Conservation (phyloP, 306 rosid genomes). For the Gillenia trifoliata region DNA sequence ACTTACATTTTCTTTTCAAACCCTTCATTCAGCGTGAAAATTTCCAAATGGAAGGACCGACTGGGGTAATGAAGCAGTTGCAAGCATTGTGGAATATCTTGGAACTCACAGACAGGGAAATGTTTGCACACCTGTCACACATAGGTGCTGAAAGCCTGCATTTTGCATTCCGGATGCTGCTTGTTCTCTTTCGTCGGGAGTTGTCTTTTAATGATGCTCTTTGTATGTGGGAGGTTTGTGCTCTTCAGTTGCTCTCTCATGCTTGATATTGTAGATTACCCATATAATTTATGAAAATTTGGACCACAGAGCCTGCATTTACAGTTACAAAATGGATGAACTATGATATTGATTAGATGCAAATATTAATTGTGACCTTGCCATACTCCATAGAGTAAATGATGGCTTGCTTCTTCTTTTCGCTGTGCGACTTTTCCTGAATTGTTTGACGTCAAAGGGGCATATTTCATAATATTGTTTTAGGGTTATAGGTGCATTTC, state of each 20-base stretch:
- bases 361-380: neutral
- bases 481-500: neutral
- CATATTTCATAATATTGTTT: neutral
- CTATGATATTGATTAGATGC: neutral
- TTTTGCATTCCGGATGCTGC: slow-evolving; percentile 92
- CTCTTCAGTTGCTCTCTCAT: neutral
- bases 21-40: slow-evolving; percentile 60
- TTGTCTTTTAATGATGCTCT: slow-evolving; percentile 83
- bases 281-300: neutral
- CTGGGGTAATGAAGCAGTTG: slow-evolving; percentile 90
- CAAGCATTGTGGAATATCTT: slow-evolving; percentile 73
- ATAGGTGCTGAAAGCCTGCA: slow-evolving; percentile 97
- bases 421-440: slow-evolving; percentile 1
- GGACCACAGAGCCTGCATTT: neutral
- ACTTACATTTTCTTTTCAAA: slow-evolving; percentile 30
- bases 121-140: slow-evolving; percentile 68
- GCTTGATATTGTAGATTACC: neutral
- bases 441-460: slow-evolving; percentile 13
- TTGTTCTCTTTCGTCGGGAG: slow-evolving; percentile 94
- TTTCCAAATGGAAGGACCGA: slow-evolving; percentile 95
- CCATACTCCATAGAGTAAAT: neutral
- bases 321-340: neutral
- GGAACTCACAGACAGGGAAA: slow-evolving; percentile 75
- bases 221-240: slow-evolving; percentile 96
- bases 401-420: neutral